Percentiles rank a stretch among this genome's conserved stretches.
Conservation (phyloP, 1,284 basidiomycete species). For the Tausonia pullulans region DNA sequence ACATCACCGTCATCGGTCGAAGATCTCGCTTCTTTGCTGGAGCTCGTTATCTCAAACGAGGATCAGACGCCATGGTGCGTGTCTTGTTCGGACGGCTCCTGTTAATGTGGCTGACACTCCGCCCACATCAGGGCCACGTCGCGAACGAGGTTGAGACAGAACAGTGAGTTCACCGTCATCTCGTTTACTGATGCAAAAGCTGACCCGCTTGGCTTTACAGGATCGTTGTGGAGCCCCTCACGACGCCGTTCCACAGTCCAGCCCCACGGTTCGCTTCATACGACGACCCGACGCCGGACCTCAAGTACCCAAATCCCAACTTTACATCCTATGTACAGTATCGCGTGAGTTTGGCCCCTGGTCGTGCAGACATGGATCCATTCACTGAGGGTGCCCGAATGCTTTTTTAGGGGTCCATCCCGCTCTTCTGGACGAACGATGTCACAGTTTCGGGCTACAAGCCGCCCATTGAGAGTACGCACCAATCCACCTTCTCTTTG, state of each 20-base stretch:
- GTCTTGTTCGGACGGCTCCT: too few species aligned
- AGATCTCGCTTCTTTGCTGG: conserved; percentile 93
- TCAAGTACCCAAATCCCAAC: conserved; percentile 52
- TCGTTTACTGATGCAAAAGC: neutral
- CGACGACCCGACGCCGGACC: conserved; percentile 17
- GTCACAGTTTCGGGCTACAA: conserved; percentile 60
- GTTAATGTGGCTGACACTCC: neutral
- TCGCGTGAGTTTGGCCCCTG: conserved; percentile 51
- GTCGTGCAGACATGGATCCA: too few species aligned
- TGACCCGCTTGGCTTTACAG: neutral
- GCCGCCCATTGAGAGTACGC: conserved; percentile 87
- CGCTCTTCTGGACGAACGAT: conserved; percentile 93
- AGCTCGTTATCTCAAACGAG: conserved; percentile 86
- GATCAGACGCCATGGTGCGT: conserved; percentile 49
- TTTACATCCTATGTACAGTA: conserved; percentile 97
- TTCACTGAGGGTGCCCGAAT: too few species aligned
- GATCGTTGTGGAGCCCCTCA: conserved; percentile 74
- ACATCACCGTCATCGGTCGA: conserved; percentile 86
- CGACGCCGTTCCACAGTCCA: conserved; percentile 77
- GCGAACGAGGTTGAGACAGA: conserved; percentile 99
- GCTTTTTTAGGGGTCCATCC: conserved; percentile 43
- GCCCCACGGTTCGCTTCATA: conserved; percentile 6
- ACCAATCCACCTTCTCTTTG: neutral
- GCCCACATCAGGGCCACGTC: conserved; percentile 67
- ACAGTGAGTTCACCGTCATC: conserved; percentile 40